Percentiles rank a stretch among this genome's conserved stretches.
Conservation (phyloP, 805 yeast genomes). For the Candida oleophila region DNA sequence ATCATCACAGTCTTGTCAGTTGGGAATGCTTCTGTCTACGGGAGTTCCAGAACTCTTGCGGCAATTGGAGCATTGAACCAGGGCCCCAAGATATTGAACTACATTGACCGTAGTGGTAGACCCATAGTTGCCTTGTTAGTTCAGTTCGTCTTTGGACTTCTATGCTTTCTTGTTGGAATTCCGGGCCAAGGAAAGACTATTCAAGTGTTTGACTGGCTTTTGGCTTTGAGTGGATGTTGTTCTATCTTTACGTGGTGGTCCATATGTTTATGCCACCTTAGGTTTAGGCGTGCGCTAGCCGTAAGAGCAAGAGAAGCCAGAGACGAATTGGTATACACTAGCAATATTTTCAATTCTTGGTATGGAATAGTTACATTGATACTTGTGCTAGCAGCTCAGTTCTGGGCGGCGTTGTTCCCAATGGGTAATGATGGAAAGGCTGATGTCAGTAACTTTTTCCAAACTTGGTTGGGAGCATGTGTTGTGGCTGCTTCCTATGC, state of each 20-base stretch:
- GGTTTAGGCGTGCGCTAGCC: constrained; percentile 27
- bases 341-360: constrained; percentile 29
- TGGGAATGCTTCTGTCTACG: constrained; percentile 37
- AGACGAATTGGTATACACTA: constrained; percentile 30
- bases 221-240: constrained; percentile 29
- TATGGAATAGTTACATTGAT: constrained; percentile 27
- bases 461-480: constrained; percentile 50
- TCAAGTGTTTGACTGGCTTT: constrained; percentile 31
- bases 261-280: constrained; percentile 28
- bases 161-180: constrained; percentile 26
- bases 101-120: constrained; percentile 30
- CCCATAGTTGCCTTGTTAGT: constrained; percentile 27
- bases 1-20: constrained; percentile 32
- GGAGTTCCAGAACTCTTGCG: constrained; percentile 30
- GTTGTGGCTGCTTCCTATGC: constrained; percentile 46
- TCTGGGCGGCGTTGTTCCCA: constrained; percentile 41
- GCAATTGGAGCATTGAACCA: constrained; percentile 31
- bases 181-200: constrained; percentile 21
- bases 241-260: constrained; percentile 29
- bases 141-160: constrained; percentile 25
- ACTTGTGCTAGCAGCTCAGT: constrained; percentile 30
- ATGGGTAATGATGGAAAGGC: constrained; percentile 26
- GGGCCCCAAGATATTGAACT: constrained; percentile 27
- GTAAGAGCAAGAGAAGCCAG: constrained; percentile 20
- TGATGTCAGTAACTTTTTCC: constrained; percentile 47